Evolutionary conservation across 1,139 yeast genomes (phyloP), one percentile per base, ranked within the genome.

Genomic region (Pneumocystis canis): DNA sequence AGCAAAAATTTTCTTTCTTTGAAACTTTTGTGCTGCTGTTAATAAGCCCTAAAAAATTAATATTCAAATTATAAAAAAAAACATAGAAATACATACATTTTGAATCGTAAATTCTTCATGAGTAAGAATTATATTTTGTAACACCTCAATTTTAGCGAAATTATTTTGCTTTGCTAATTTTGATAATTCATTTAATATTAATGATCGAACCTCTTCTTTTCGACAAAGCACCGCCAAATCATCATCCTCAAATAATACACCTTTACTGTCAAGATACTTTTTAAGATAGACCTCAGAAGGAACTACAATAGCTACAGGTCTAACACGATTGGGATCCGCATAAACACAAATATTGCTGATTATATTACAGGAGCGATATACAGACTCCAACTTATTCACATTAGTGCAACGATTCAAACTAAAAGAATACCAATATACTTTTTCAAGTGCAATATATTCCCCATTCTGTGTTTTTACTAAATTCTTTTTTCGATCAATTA

Each of bases 41-140:
- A 92, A 94, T 69, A 79, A 87, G 1, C 97, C 59, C 59, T 57
- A 25, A 57, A 57, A 56, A 30, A 28, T 57, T 3, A 57, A 14
- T 32, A 39, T 39, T n/a, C 6, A 30, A 57, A 25, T 30, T n/a
- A n/a, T n/a, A n/a, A 57, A 57, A 1, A 32, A 37, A 35, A 11
- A 39, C 16, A 35, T 20, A 57, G 7, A 37, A 37, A 57, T 35
- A 39, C 37, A 57, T 57, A 35, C 97, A 72, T 85, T 88, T 75
- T 89, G 95, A 60, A 98, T 97, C 61, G 97, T 90, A 97, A 98
- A 94, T 77, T 94, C 99, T 61, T 85, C 90, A 69, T 87, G 92
- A 66, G 84, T 80, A 65, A 94, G 74, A 28, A 87, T 89, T 66
- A 87, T 79, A 69, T 92, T 95, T 69, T 83, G 83, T 66, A 94